Evolutionary conservation across 495 filamentous ascomycete species (phyloP).

Genomic region (Bacidia rubella): DNA sequence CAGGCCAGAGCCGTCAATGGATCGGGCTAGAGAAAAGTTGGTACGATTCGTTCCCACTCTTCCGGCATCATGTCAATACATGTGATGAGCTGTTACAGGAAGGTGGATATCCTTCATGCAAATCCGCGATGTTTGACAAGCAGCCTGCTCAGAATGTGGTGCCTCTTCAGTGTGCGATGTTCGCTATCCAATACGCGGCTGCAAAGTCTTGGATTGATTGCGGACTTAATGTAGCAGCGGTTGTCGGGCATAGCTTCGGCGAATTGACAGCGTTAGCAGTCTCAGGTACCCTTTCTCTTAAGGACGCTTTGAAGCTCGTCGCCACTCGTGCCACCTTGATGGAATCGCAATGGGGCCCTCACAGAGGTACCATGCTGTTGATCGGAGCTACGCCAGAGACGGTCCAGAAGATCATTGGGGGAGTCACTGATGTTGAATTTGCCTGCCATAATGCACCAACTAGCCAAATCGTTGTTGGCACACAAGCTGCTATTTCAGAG

Average conservation of each 20-base stretch:
- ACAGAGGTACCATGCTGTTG: constrained; percentile 38
- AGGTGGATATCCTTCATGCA: no score
- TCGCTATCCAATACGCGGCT: no score
- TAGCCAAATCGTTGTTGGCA: constrained; percentile 25
- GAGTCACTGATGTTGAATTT: constrained; percentile 18
- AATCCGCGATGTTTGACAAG: no score
- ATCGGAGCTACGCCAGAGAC: constrained; percentile 6
- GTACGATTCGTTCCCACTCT: constrained; percentile 19
- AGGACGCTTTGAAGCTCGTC: constrained; percentile 30
- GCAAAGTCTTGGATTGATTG: no score
- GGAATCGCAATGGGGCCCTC: constrained; percentile 30
- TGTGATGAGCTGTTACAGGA: no score
- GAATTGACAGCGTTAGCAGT: constrained; percentile 32
- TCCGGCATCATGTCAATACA: no score
- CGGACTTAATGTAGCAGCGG: no score
- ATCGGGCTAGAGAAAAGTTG: constrained; percentile 19
- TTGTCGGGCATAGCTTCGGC: no score
- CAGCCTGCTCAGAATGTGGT: no score
- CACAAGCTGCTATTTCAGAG: constrained; percentile 14
- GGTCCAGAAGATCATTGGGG: neutral
- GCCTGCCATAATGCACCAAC: constrained; percentile 30
- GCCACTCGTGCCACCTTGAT: constrained; percentile 32
- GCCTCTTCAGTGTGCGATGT: no score
- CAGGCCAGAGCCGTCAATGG: constrained; percentile 21
- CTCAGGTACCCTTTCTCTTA: constrained; percentile 24